Evolutionary conservation across 2,329 filamentous ascomycete genomes (phyloP), one percentile per base, ranked within the genome.

Genomic region (Beauveria rudraprayagi): DNA sequence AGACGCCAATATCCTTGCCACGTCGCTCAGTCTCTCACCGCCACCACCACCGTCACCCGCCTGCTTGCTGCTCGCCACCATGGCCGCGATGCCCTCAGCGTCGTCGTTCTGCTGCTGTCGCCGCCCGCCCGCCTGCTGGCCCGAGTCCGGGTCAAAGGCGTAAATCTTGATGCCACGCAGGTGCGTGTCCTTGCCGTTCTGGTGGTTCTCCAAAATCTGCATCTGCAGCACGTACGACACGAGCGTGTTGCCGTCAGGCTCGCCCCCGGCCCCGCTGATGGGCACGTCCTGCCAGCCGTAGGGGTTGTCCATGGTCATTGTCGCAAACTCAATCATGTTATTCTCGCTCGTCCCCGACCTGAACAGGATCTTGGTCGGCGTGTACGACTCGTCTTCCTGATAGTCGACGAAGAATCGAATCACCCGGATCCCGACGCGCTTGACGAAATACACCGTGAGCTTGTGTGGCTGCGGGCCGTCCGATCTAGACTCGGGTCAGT

Each of bases 111-210:
- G n/a, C 73, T 76, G 16, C 74, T 72, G 4, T 72, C 75, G 30
- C 40, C 16, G 48, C 41, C 57, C 50, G 50, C 57, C 50, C 50
- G 48, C 48, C 48, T 60, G 57, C 17, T 74, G 75, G 14, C 77
- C 75, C 7, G 71, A 70, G 63, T 83, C 81, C 30, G 78, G 75
- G 63, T 83, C 80, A 19, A 83, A 75, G 1, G 83, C 83, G 66
- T 85, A 99, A 10, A 97, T 88, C 76, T 96, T 95, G 73, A 99
- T 83, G 2, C 92, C 93, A 17, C 94, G 83, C 26, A 99, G 83
- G 78, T 99, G 94, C n/a, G 94, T 99, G 72, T 99, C 94, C 73
- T 99, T 99, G 65, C 94, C 94, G 72, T 99, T 99, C 76, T 99
- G 94, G 73, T 99, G 94, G 70, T 99, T 99, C 76, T 97, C 94